phyloP scores from a whole-genome alignment of 495 filamentous ascomycete genomes.

The Penicillium diatomitis region DNA sequence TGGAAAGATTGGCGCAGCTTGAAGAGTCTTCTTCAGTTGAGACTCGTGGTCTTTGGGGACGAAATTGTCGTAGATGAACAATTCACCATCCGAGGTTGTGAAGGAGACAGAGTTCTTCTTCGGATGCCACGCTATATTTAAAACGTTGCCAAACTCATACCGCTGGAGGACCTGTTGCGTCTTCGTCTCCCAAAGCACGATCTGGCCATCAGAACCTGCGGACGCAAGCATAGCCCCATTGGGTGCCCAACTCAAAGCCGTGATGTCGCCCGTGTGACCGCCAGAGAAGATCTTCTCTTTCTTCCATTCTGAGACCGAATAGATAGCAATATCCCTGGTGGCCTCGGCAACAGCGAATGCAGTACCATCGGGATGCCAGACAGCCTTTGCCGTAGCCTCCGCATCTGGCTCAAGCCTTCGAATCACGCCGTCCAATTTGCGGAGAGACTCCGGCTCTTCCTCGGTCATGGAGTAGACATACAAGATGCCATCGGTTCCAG shows the following conservation, averaged over 20 bases:
- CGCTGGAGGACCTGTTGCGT: constrained; percentile 60
- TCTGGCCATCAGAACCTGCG: constrained; percentile 70
- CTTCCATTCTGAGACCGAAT: constrained; percentile 81
- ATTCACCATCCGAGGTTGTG: constrained; percentile 80
- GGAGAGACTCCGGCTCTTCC: constrained; percentile 71
- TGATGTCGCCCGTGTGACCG: constrained; percentile 80
- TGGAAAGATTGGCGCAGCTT: constrained; percentile 79
- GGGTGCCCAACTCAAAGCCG: constrained; percentile 82
- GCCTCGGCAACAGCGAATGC: constrained; percentile 81
- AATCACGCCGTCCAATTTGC: constrained; percentile 80
- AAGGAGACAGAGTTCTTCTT: constrained; percentile 79
- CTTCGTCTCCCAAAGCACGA: constrained; percentile 83
- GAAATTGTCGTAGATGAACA: constrained; percentile 79
- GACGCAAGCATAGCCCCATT: constrained; percentile 84
- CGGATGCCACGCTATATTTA: constrained; percentile 86
- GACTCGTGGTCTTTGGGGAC: constrained; percentile 55
- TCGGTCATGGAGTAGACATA: constrained; percentile 81
- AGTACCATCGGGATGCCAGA: constrained; percentile 92
- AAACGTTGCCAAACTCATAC: constrained; percentile 71
- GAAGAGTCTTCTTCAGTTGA: constrained; percentile 50
- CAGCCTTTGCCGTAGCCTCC: constrained; percentile 63
- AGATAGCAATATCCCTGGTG: constrained; percentile 75
- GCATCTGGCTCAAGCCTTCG: constrained; percentile 66
- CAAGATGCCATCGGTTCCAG: constrained; percentile 77
- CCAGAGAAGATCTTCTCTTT: constrained; percentile 66